Conservation (phyloP, 352 stramenopile species). For the Phytophthora hybrid region DNA sequence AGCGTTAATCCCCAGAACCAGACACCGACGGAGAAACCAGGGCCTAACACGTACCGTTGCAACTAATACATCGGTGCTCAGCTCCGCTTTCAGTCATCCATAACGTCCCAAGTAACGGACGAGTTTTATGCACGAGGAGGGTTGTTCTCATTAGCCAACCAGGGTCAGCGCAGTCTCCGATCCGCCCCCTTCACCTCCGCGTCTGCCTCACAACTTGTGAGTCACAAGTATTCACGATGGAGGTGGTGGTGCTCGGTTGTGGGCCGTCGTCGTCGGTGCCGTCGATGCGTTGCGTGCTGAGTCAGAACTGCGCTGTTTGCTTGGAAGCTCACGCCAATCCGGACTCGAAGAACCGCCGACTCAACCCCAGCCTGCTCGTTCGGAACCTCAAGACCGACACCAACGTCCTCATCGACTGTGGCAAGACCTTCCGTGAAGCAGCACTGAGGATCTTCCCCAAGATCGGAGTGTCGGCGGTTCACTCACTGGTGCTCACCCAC, state of each 20-base stretch:
- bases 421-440: conserved; percentile 90
- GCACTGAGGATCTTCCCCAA: conserved; percentile 72
- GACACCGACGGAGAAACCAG: no score
- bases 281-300: conserved; percentile 78
- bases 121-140: conserved; percentile 32
- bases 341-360: conserved; percentile 76
- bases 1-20: no score
- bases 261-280: conserved; percentile 87
- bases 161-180: conserved; percentile 1
- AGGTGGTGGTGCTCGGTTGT: conserved; percentile 84
- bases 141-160: conserved; percentile 9
- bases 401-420: conserved; percentile 88
- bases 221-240: conserved; percentile 43
- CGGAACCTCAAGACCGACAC: conserved; percentile 46
- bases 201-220: neutral
- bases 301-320: conserved; percentile 63
- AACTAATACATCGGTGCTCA: no score
- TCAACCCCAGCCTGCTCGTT: conserved; percentile 85
- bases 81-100: neutral
- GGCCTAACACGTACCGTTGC: no score
- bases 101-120: conserved; percentile 21
- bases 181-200: neutral
- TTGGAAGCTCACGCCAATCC: conserved; percentile 72
- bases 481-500: conserved; percentile 85
- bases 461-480: conserved; percentile 59